Evolutionary conservation across 2,329 filamentous ascomycete species (phyloP), one percentile per base, ranked within the genome.

Genomic region (Ceratocystis cubensis): DNA sequence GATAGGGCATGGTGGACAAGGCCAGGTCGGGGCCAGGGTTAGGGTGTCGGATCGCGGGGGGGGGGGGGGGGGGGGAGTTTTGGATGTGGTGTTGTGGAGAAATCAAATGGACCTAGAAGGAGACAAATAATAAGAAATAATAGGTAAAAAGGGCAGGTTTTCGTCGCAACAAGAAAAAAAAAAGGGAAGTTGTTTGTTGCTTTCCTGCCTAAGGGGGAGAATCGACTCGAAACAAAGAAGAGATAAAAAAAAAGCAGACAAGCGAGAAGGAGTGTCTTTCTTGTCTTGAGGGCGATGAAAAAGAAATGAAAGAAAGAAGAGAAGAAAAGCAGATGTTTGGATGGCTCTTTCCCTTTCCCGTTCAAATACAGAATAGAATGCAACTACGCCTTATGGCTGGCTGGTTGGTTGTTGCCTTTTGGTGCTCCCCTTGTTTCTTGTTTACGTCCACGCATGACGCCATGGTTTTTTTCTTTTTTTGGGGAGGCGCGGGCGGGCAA

Each of bases 1-100:
- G 65, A 63, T 59, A 66, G 5, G 56, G 65, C 57, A 66, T 63
- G 64, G 41, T 28, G 33, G 48, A 17, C 25, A 22, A 53, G n/a
- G 22, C 10, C 37, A 28, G 20, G 37, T 41, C n/a, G 25, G n/a
- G 1, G 20, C 44, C 41, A 22, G 13, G 61, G 37, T 1, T 10
- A 3, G 20, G 13, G n/a, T 25, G 10, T 48, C 10, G 20, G 28
- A 33, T 33, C 30, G 30, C 5, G 22, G 22, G 22, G 22, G 22
- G 22, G 22, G 22, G 20, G 25, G 33, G 22, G 22, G 22, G 22
- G 22, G 22, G 20, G 20, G 28, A 10, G 33, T 37, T 37, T 37
- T 13, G 33, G 8, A 3, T 3, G 33, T 13, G 37, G 37, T 41
- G 37, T 8, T 22, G 15, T n/a, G 10, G 50, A 15, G 30, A 22